Evolutionary conservation across 257 asterid genomes (phyloP).

Genomic region (Solanum commersonii): DNA sequence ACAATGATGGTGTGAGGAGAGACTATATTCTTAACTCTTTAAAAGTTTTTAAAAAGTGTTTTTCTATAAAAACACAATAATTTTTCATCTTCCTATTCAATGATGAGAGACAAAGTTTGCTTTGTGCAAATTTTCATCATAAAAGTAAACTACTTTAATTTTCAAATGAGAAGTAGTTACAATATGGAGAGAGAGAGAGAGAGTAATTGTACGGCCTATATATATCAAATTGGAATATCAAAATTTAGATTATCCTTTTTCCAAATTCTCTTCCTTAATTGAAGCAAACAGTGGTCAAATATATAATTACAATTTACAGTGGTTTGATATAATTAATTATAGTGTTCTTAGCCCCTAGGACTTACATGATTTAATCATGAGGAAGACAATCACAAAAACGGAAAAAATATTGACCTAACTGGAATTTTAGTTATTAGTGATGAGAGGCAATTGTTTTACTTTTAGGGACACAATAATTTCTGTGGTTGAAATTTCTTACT

Average conservation of each 20-base stretch:
- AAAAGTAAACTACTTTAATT: not conserved
- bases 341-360: not conserved
- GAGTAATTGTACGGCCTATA: not conserved
- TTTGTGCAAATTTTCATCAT: not conserved
- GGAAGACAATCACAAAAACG: slow-evolving; percentile 1
- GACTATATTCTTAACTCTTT: not conserved
- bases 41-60: not conserved
- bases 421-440: not conserved
- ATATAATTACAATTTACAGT: not conserved
- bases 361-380: slow-evolving; percentile 3
- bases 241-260: not conserved
- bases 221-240: not conserved
- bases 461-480: slow-evolving; percentile 2
- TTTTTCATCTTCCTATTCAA: not conserved
- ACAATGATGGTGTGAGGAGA: not conserved
- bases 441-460: not conserved
- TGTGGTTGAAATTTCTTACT: not conserved
- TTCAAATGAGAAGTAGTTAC: too few species aligned
- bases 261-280: not conserved
- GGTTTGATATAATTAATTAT: not conserved
- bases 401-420: not conserved
- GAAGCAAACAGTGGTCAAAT: not conserved
- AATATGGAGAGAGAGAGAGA: not conserved
- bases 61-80: not conserved
- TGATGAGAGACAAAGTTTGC: not conserved